These are phyloP conservation scores for Polytrichum commune DNA, from an alignment of 225 moss, liverwort and hornwort genomes.

Conservation along the genomic window DNA sequence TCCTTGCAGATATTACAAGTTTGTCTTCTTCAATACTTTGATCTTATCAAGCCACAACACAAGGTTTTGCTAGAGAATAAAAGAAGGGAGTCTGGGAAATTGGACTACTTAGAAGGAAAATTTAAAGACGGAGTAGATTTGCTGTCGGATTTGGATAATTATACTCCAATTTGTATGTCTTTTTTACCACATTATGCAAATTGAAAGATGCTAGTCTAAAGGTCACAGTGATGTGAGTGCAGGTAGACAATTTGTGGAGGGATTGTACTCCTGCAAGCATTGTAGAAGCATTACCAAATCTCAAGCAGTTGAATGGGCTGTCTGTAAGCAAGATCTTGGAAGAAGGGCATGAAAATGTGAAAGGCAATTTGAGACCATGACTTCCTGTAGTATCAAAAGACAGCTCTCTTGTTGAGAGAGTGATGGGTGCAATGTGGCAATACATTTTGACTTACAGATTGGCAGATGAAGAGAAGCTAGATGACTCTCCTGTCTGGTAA, in stretches of 20 bases:
- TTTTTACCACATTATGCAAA: background rate
- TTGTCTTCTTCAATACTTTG: constrained; percentile 6
- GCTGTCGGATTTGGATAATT: background rate
- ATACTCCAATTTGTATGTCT: background rate
- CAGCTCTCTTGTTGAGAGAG: too few relatives aligned
- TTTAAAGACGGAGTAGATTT: background rate
- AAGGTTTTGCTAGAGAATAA: constrained; percentile 3
- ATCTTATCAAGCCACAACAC: background rate
- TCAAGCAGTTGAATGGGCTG: constrained; percentile 62
- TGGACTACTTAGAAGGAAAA: background rate
- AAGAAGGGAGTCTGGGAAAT: background rate
- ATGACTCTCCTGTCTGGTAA: too few relatives aligned
- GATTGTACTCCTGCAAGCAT: constrained; percentile 63
- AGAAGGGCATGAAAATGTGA: too few relatives aligned
- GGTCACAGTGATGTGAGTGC: constrained; percentile 13
- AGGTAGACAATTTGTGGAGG: constrained; percentile 74
- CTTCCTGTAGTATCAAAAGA: too few relatives aligned
- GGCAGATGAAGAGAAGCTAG: too few relatives aligned
- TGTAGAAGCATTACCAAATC: constrained; percentile 45
- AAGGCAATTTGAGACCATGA: too few relatives aligned
- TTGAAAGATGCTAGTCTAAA: background rate
- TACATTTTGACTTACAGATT: too few relatives aligned
- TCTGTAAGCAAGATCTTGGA: too few relatives aligned
- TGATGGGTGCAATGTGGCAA: too few relatives aligned
- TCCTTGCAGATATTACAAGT: constrained; percentile 78